Conservation (phyloP, 2,329 filamentous ascomycete genomes). For the Alternaria incomplexa region DNA sequence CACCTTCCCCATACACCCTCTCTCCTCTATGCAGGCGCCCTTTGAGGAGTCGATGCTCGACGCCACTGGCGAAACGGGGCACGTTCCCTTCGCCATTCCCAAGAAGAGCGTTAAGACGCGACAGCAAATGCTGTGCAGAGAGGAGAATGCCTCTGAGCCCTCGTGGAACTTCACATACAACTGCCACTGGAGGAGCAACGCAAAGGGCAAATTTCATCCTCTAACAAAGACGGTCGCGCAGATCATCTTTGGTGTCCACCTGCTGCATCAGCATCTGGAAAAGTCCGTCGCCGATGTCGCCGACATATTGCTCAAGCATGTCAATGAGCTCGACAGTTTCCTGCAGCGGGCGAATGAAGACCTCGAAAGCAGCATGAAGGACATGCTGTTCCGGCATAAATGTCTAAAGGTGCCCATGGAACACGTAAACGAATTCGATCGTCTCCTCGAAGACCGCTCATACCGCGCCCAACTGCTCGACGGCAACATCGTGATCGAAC, state of each 20-base stretch:
- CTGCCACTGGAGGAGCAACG: slow-evolving; percentile 76
- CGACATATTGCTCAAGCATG: slow-evolving; percentile 86
- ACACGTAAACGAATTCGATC: slow-evolving; percentile 82
- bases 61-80: slow-evolving; percentile 56
- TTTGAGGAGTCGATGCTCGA: slow-evolving; percentile 84
- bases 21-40: slow-evolving; percentile 77
- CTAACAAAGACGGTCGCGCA: slow-evolving; percentile 89
- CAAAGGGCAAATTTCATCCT: slow-evolving; percentile 81
- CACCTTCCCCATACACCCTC: slow-evolving; percentile 68
- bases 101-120: slow-evolving; percentile 46
- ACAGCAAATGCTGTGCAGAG: slow-evolving; percentile 59
- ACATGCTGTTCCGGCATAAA: slow-evolving; percentile 74
- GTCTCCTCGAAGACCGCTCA: slow-evolving; percentile 81
- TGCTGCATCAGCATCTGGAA: slow-evolving; percentile 82
- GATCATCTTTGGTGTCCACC: slow-evolving; percentile 90
- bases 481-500: slow-evolving; percentile 90
- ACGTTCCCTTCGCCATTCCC: slow-evolving; percentile 49
- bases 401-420: slow-evolving; percentile 83
- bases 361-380: slow-evolving; percentile 75
- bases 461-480: slow-evolving; percentile 84
- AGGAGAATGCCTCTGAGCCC: slow-evolving; percentile 69
- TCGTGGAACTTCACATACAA: slow-evolving; percentile 74
- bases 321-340: slow-evolving; percentile 92
- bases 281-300: slow-evolving; percentile 90
- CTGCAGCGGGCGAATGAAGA: slow-evolving; percentile 86